These are phyloP conservation scores for Excoecaria cochinchinensis DNA, from an alignment of 345 rosid genomes.

Conservation along the genomic window DNA sequence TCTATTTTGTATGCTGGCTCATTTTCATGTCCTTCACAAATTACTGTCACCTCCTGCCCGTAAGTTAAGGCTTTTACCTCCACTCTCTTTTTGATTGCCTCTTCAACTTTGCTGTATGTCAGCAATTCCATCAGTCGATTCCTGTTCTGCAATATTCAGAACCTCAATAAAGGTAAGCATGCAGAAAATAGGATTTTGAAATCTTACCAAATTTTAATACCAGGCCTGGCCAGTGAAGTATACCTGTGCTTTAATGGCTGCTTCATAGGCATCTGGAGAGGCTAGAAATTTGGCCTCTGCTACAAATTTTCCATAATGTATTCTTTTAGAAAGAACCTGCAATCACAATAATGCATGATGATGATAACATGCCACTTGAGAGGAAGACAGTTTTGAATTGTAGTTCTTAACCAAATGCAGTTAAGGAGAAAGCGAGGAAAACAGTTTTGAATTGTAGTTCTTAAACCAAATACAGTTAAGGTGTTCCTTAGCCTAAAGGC, in stretches of 20 bases:
- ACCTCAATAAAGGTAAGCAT: constrained; percentile 6
- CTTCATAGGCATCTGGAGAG: constrained; percentile 56
- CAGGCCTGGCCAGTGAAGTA: neutral
- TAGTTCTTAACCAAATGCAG: neutral
- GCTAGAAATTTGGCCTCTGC: constrained; percentile 89
- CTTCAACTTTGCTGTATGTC: constrained; percentile 58
- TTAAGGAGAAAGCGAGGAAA: neutral
- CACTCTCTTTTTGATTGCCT: constrained; percentile 58
- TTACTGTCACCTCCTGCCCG: constrained; percentile 42
- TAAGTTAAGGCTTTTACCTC: constrained; percentile 62
- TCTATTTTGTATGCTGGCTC: constrained; percentile 51
- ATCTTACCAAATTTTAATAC: neutral
- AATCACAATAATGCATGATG: neutral
- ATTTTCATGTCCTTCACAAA: constrained; percentile 9
- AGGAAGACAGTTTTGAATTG: neutral
- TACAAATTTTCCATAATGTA: constrained; percentile 90
- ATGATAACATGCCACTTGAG: neutral
- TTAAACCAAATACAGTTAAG: neutral
- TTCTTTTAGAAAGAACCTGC: constrained; percentile 89
- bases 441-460: neutral
- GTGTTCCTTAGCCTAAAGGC: neutral
- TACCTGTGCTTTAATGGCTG: constrained; percentile 74
- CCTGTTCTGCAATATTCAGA: constrained; percentile 44
- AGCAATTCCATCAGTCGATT: constrained; percentile 51
- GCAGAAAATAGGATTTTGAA: neutral